Percentiles rank a stretch among this genome's conserved stretches.
These are phyloP conservation scores for Roridomyces roridus DNA, from an alignment of 768 basidiomycete genomes.

Conservation along the genomic window DNA sequence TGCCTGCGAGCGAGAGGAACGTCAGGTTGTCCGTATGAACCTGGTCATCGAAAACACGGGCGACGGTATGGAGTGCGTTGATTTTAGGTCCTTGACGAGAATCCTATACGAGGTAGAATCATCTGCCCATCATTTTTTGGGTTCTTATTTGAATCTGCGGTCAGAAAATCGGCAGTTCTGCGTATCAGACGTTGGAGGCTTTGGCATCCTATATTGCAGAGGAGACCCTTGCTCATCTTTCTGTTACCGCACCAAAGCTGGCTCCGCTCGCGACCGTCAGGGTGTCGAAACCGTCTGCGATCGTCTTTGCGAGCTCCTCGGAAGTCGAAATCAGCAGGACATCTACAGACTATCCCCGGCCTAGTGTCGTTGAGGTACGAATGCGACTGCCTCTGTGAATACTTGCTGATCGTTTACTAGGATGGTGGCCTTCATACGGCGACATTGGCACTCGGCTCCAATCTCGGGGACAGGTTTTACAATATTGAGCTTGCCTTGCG, in stretches of 20 bases:
- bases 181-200: conserved; percentile 73
- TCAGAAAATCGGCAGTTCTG: conserved; percentile 55
- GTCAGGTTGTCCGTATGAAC: conserved; percentile 63
- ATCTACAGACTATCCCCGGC: conserved; percentile 39
- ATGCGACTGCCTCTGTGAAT: background rate
- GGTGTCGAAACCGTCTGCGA: conserved; percentile 75
- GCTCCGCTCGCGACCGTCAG: conserved; percentile 52
- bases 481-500: conserved; percentile 84
- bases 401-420: background rate
- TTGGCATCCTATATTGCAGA: conserved; percentile 63
- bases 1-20: conserved; percentile 65
- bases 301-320: conserved; percentile 70
- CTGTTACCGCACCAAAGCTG: conserved; percentile 16
- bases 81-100: conserved; percentile 48
- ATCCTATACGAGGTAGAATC: conserved; percentile 40
- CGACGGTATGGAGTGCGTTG: conserved; percentile 31
- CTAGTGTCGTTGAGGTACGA: background rate
- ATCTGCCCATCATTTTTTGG: background rate
- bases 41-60: conserved; percentile 36
- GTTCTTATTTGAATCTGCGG: conserved; percentile 2
- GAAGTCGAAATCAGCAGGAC: conserved; percentile 65
- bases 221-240: conserved; percentile 43
- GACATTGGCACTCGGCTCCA: conserved; percentile 87
- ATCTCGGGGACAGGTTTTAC: conserved; percentile 84
- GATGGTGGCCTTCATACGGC: conserved; percentile 35